These are phyloP conservation scores for Penicillium pancosmium DNA, from an alignment of 495 filamentous ascomycete genomes.

Conservation along the genomic window DNA sequence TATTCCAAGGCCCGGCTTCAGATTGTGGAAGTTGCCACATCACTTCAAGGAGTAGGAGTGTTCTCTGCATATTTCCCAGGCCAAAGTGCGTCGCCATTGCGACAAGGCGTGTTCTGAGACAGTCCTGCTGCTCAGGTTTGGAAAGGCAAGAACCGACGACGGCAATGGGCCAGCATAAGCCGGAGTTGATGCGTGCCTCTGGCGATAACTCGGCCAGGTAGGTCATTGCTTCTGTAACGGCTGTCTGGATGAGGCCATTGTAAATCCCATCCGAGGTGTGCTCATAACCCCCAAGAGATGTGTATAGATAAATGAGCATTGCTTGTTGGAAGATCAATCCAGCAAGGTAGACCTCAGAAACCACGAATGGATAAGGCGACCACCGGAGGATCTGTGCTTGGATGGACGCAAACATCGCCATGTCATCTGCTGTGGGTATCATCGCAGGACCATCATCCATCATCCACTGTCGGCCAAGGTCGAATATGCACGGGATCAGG, in stretches of 20 bases:
- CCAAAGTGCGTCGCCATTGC: slow-evolving; percentile 37
- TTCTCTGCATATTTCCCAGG: slow-evolving; percentile 42
- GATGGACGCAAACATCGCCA: slow-evolving; percentile 44
- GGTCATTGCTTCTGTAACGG: slow-evolving; percentile 34
- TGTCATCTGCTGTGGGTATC: slow-evolving; percentile 37
- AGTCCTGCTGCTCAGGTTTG: slow-evolving; percentile 23
- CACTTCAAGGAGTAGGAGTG: slow-evolving; percentile 35
- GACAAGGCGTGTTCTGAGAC: slow-evolving; percentile 23
- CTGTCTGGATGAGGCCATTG: slow-evolving; percentile 30
- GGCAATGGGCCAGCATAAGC: slow-evolving; percentile 43
- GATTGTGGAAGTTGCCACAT: slow-evolving; percentile 36
- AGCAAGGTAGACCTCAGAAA: slow-evolving; percentile 36
- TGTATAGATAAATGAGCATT: slow-evolving; percentile 42
- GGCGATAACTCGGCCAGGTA: slow-evolving; percentile 32
- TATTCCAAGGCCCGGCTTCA: slow-evolving; percentile 42
- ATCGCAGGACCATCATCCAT: slow-evolving; percentile 26
- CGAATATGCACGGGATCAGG: slow-evolving; percentile 41
- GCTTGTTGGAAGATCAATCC: slow-evolving; percentile 42
- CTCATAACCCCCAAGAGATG: slow-evolving; percentile 31
- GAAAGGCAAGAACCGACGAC: slow-evolving; percentile 39
- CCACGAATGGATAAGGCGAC: slow-evolving; percentile 35
- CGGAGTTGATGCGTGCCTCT: slow-evolving; percentile 38
- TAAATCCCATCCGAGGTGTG: slow-evolving; percentile 36
- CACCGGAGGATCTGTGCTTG: slow-evolving; percentile 40
- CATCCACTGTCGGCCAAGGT: slow-evolving; percentile 44